Evolutionary conservation across 352 stramenopile species (phyloP).

Genomic region (Pythium scleroteichum): DNA sequence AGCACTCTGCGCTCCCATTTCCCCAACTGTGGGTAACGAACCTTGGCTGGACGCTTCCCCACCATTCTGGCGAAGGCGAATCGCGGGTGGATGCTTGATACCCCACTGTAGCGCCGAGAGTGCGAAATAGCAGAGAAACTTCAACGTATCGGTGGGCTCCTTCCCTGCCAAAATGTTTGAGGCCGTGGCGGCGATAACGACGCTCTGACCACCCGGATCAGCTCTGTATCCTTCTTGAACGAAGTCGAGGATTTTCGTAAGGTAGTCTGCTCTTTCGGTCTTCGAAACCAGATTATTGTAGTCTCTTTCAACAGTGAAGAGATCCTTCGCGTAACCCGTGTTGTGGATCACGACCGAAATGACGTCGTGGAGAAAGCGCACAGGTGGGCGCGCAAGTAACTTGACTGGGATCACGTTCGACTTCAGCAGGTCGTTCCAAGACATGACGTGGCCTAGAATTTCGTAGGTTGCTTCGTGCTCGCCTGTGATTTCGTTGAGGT

Average conservation of each 20-base stretch:
- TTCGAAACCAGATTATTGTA: slow-evolving; percentile 70
- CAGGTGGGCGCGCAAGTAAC: slow-evolving; percentile 69
- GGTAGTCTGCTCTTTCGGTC: slow-evolving; percentile 72
- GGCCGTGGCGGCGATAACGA: slow-evolving; percentile 68
- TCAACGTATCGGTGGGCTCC: slow-evolving; percentile 70
- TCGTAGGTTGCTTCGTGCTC: slow-evolving; percentile 70
- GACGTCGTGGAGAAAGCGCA: slow-evolving; percentile 82
- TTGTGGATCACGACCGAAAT: slow-evolving; percentile 70
- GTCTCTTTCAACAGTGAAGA: slow-evolving; percentile 59
- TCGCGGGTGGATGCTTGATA: slow-evolving; percentile 30
- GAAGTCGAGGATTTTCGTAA: slow-evolving; percentile 74
- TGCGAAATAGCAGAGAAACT: slow-evolving; percentile 71
- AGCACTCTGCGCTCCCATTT: not conserved
- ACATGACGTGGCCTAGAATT: slow-evolving; percentile 67
- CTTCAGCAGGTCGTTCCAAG: slow-evolving; percentile 78
- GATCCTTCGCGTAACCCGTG: slow-evolving; percentile 54
- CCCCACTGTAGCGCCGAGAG: slow-evolving; percentile 59
- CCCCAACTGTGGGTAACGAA: not conserved
- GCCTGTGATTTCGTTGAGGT: slow-evolving; percentile 45
- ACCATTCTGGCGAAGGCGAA: not conserved
- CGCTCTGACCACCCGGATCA: slow-evolving; percentile 24
- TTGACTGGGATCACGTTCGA: slow-evolving; percentile 64
- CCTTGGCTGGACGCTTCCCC: not conserved
- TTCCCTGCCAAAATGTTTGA: slow-evolving; percentile 82
- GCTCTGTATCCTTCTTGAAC: slow-evolving; percentile 59